phyloP scores from a whole-genome alignment of 1,284 basidiomycete genomes.

The Chalciporus sp. region DNA sequence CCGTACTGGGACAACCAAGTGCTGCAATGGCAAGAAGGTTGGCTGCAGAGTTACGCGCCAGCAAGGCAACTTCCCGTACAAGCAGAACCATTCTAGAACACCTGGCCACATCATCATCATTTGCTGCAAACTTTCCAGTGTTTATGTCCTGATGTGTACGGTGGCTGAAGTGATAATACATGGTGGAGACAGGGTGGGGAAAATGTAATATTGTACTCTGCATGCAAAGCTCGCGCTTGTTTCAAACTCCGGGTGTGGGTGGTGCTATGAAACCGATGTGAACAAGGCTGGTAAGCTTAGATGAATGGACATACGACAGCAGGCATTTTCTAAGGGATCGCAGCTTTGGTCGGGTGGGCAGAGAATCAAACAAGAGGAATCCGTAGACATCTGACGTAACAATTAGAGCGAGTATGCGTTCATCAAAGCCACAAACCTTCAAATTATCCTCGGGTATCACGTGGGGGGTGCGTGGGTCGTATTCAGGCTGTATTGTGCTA shows the following conservation, averaged over 20 bases:
- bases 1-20: conserved; percentile 61
- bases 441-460: conserved; percentile 46
- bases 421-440: conserved; percentile 36
- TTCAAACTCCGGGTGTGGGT: conserved; percentile 45
- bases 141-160: conserved; percentile 45
- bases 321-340: conserved; percentile 69
- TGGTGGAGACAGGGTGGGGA: neutral
- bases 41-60: conserved; percentile 55
- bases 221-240: neutral
- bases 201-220: neutral
- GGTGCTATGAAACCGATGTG: conserved; percentile 43
- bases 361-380: conserved; percentile 50
- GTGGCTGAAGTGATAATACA: conserved; percentile 5
- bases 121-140: conserved; percentile 72
- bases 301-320: conserved; percentile 66
- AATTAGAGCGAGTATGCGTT: neutral
- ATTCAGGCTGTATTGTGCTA: conserved; percentile 88
- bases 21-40: conserved; percentile 63
- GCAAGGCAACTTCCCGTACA: conserved; percentile 50
- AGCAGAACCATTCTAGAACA: conserved; percentile 56
- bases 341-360: conserved; percentile 69
- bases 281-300: neutral
- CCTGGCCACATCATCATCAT: conserved; percentile 60
- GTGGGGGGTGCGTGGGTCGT: conserved; percentile 40
- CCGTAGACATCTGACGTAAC: conserved; percentile 38